Evolutionary conservation across 805 yeast genomes (phyloP), one percentile per base, ranked within the genome.

Genomic region (Wickerhamiella shivajii): DNA sequence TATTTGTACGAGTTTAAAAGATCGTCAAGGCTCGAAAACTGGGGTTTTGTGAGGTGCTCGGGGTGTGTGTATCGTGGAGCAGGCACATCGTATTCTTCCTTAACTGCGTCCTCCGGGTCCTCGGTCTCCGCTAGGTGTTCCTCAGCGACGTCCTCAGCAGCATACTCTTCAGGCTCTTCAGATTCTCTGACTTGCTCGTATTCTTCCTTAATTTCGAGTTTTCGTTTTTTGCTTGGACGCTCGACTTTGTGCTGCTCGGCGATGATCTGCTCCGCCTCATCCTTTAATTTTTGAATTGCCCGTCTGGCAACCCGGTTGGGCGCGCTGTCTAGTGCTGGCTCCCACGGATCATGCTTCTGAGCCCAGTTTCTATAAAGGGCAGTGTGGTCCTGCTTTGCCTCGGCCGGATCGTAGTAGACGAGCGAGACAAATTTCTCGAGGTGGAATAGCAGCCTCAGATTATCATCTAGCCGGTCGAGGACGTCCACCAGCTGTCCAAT

Each of bases 41-140:
- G 47, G 1, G 78, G 74, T 5, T 52, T 46, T 0, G 67, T 52
- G 6, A 58, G 59, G 52, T 74, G 78, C 17, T 59, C 55, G 6
- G 85, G 84, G 44, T 76, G 75, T 0, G 77, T 64, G 4, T 74
- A 59, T 3, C 63, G 52, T 27, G 66, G 73, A 16, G 58, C 55
- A 17, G 70, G 70, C 17, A 38, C 31, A 8, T 34, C 22, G 16
- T 37, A 41, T 11, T 34, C 41, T 20, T 20, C 11, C 10, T 11
- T 8, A 20, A 20, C 23, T 20, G 11, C 8, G 8, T 20, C 10
- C 8, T 8, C 23, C 11, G 11, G 23, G 23, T 12, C 18, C 19
- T 13, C 18, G 19, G 6, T 14, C 29, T 13, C 4, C 9, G n/a
- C 5, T 13, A 21, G 21, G 16, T 8, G 20, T 3, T 22, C 27